phyloP scores from a whole-genome alignment of 2,329 filamentous ascomycete species.

The Pseudogymnoascus sp. region DNA sequence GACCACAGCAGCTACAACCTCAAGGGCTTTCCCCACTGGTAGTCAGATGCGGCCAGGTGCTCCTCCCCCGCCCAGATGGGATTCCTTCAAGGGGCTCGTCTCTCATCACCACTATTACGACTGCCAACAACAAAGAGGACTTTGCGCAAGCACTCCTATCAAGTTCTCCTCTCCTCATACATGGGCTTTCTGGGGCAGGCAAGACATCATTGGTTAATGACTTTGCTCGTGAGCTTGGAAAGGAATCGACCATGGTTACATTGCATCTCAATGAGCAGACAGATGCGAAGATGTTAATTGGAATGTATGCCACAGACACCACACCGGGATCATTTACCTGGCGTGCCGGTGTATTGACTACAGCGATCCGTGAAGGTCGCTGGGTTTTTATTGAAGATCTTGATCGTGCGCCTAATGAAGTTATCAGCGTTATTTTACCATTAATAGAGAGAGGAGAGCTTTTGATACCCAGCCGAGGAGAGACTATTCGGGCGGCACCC shows the following conservation, averaged over 20 bases:
- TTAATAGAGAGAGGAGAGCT: slow-evolving; percentile 90
- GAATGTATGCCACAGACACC: slow-evolving; percentile 84
- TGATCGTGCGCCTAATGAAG: slow-evolving; percentile 87
- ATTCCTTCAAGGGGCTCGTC: slow-evolving; percentile 39
- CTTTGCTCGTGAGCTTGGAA: slow-evolving; percentile 70
- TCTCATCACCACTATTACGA: slow-evolving; percentile 66
- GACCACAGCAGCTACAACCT: slow-evolving; percentile 14
- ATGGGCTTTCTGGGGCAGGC: slow-evolving; percentile 77
- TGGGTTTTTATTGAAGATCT: slow-evolving; percentile 98
- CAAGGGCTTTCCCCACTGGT: slow-evolving; percentile 53
- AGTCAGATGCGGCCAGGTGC: slow-evolving; percentile 55
- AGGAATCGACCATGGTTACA: slow-evolving; percentile 78
- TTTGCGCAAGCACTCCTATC: slow-evolving; percentile 63
- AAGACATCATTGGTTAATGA: slow-evolving; percentile 85
- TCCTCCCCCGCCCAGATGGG: slow-evolving; percentile 58
- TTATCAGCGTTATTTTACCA: slow-evolving; percentile 86
- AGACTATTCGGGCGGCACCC: slow-evolving; percentile 72
- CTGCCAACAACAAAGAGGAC: slow-evolving; percentile 60
- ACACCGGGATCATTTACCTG: slow-evolving; percentile 86
- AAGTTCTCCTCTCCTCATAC: slow-evolving; percentile 67
- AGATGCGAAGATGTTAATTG: slow-evolving; percentile 91
- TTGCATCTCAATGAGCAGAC: slow-evolving; percentile 97
- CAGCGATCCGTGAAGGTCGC: slow-evolving; percentile 84
- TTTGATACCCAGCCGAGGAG: slow-evolving; percentile 79
- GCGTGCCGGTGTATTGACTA: slow-evolving; percentile 87